Conservation (phyloP, 2,329 filamentous ascomycete genomes). For the Colletotrichum sp. region DNA sequence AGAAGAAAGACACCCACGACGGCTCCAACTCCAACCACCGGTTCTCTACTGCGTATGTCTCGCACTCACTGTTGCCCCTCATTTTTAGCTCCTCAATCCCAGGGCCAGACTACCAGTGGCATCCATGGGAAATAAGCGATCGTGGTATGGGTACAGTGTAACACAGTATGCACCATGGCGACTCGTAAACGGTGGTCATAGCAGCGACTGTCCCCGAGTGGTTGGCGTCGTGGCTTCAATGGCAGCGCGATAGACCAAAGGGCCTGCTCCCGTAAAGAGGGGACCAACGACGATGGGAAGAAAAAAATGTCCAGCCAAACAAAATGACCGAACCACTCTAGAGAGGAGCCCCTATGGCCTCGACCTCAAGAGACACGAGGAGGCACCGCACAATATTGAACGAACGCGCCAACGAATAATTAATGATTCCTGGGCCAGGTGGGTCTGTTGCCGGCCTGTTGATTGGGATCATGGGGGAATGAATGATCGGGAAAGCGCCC, state of each 20-base stretch:
- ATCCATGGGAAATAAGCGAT: conserved; percentile 7
- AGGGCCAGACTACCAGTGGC: conserved; percentile 1
- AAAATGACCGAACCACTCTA: background rate
- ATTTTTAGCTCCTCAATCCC: conserved; percentile 4
- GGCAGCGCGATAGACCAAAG: background rate
- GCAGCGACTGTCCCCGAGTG: background rate
- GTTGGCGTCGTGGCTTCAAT: background rate
- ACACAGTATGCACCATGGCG: background rate
- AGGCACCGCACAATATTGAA: conserved; percentile 1
- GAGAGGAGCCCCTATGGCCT: background rate
- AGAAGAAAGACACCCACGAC: background rate
- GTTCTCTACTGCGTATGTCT: background rate
- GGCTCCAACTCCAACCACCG: background rate
- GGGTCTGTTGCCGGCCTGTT: background rate
- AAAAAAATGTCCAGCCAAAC: background rate
- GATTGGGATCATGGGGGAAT: conserved; percentile 12
- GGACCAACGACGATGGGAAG: background rate
- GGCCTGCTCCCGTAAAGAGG: background rate
- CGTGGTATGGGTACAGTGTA: background rate
- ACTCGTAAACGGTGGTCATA: background rate
- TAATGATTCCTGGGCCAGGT: conserved; percentile 12
- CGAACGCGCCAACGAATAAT: conserved; percentile 12
- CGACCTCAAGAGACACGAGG: conserved; percentile 1
- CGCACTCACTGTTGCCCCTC: conserved; percentile 1
- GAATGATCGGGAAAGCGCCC: conserved; percentile 28